A percentile compares a stretch with the other conserved stretches of the same genome.
Conservation (phyloP, 495 filamentous ascomycete species). For the Neurospora intermedia region DNA sequence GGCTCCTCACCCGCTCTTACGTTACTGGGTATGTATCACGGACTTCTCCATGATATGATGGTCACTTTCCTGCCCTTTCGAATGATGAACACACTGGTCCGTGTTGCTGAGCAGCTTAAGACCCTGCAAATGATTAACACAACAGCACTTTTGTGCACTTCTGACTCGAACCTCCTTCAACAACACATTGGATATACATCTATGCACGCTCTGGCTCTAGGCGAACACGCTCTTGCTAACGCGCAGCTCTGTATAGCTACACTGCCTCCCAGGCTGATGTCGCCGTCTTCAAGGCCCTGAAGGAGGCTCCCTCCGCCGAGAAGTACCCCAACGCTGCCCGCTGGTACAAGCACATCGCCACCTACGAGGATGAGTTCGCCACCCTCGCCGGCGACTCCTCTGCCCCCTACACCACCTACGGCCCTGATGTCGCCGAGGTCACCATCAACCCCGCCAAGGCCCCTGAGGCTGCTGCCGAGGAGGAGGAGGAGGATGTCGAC, state of each 20-base stretch:
- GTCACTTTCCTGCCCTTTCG: background rate
- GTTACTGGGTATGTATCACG: constrained; percentile 65
- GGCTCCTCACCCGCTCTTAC: constrained; percentile 84
- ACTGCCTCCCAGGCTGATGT: constrained; percentile 90
- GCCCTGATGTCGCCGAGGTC: constrained; percentile 66
- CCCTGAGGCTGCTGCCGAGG: constrained; percentile 41
- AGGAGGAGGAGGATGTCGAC: constrained; percentile 69
- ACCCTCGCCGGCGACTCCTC: constrained; percentile 85
- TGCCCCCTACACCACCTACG: constrained; percentile 79
- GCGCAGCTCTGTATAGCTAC: constrained; percentile 44
- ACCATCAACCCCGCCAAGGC: constrained; percentile 82
- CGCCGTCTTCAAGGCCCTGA: constrained; percentile 83
- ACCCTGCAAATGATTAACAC: constrained; percentile 83
- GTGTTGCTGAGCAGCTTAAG: constrained; percentile 99
- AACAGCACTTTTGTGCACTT: constrained; percentile 64
- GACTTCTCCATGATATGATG: background rate
- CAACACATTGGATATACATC: background rate
- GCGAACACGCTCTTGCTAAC: constrained; percentile 3
- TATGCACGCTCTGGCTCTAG: background rate
- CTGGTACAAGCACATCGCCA: constrained; percentile 98
- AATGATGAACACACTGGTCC: constrained; percentile 94
- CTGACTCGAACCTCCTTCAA: constrained; percentile 46
- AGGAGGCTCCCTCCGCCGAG: constrained; percentile 56
- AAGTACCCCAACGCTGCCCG: constrained; percentile 91
- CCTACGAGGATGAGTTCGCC: constrained; percentile 82